phyloP scores from a whole-genome alignment of 768 basidiomycete genomes.

The Leccinum aurantiacum region DNA sequence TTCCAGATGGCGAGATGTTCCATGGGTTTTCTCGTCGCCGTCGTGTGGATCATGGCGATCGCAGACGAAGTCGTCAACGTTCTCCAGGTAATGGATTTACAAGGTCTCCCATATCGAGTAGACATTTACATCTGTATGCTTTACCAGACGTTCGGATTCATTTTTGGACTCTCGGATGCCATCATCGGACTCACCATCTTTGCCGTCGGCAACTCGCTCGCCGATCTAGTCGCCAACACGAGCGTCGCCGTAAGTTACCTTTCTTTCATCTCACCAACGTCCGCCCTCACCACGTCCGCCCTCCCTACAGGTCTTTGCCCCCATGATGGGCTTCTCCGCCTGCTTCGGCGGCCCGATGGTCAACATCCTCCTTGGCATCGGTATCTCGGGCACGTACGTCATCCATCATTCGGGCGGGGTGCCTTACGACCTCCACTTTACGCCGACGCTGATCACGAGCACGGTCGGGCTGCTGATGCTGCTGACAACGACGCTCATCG shows the following conservation, averaged over 20 bases:
- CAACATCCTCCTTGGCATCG: constrained; percentile 88
- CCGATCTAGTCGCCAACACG: constrained; percentile 96
- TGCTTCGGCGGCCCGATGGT: constrained; percentile 95
- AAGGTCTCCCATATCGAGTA: background rate
- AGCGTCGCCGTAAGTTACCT: constrained; percentile 73
- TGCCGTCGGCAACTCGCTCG: constrained; percentile 93
- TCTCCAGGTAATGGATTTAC: constrained; percentile 58
- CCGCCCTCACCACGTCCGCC: background rate
- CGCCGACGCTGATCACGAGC: constrained; percentile 82
- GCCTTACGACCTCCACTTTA: constrained; percentile 76
- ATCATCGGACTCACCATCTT: constrained; percentile 97
- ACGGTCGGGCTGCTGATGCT: constrained; percentile 76
- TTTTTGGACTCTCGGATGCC: constrained; percentile 94
- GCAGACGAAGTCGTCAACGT: constrained; percentile 95
- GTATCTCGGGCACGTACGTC: constrained; percentile 87
- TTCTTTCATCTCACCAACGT: background rate
- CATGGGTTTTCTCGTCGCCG: constrained; percentile 86
- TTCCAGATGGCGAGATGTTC: constrained; percentile 74
- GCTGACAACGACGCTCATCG: constrained; percentile 71
- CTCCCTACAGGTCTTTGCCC: constrained; percentile 66
- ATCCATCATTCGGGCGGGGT: constrained; percentile 54
- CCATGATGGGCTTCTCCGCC: constrained; percentile 93
- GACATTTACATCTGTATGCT: constrained; percentile 1
- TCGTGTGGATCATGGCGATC: constrained; percentile 98
- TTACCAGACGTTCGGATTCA: constrained; percentile 81